Evolutionary conservation across 306 rosid species (phyloP).

Genomic region (Gleditsia sinensis): DNA sequence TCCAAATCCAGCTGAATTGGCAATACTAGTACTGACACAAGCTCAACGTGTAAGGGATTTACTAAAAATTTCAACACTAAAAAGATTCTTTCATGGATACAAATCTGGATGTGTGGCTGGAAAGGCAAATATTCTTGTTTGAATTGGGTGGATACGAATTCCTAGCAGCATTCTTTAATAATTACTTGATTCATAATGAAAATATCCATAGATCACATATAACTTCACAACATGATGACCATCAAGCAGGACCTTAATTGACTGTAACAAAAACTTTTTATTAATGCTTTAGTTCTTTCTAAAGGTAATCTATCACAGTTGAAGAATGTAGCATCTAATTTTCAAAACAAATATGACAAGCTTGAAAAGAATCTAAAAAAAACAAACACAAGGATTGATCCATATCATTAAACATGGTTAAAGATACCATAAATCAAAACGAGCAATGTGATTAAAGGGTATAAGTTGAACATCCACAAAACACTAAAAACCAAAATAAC

Average conservation of each 20-base stretch:
- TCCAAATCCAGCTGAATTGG: slow-evolving; percentile 17
- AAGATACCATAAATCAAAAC: slow-evolving; percentile 17
- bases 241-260: slow-evolving; percentile 18
- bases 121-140: neutral
- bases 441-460: neutral
- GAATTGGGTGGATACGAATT: slow-evolving; percentile 3
- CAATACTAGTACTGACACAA: neutral
- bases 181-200: slow-evolving; percentile 1
- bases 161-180: slow-evolving; percentile 1
- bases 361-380: neutral
- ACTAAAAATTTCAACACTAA: neutral
- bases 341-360: slow-evolving; percentile 4
- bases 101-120: neutral
- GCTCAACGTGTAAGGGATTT: slow-evolving; percentile 4
- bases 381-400: neutral
- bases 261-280: neutral
- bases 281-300: neutral
- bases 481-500: slow-evolving; percentile 29
- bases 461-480: slow-evolving; percentile 19
- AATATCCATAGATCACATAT: slow-evolving; percentile 8
- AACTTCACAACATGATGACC: slow-evolving; percentile 18
- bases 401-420: slow-evolving; percentile 10
- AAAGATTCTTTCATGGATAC: slow-evolving; percentile 8
- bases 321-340: neutral
- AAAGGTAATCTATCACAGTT: neutral